Percentiles rank a stretch among this genome's conserved stretches.
Evolutionary conservation across 805 yeast species (phyloP).

Genomic region (Lipomyces yamadae): DNA sequence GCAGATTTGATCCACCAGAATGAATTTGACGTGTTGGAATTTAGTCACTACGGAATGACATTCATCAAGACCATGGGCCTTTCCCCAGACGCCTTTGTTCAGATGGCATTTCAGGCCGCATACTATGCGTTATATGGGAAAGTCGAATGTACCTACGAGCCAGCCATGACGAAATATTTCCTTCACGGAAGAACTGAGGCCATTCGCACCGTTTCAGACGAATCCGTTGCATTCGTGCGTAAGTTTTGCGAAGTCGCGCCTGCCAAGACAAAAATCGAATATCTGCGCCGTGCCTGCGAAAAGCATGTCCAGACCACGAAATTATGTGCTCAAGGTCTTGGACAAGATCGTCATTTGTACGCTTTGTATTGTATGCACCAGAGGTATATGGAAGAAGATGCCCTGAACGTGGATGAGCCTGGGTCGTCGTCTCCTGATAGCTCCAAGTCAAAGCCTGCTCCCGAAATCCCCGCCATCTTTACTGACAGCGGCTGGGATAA

Average conservation of each 20-base stretch:
- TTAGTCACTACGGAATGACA: slow-evolving; percentile 66
- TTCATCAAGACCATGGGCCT: slow-evolving; percentile 81
- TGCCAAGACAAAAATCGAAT: slow-evolving; percentile 61
- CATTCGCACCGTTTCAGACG: slow-evolving; percentile 78
- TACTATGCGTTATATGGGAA: slow-evolving; percentile 90
- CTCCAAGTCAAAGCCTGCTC: background rate
- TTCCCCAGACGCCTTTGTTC: slow-evolving; percentile 93
- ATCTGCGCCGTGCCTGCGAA: slow-evolving; percentile 69
- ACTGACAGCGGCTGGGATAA: slow-evolving; percentile 89
- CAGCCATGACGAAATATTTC: slow-evolving; percentile 90
- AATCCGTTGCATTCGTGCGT: slow-evolving; percentile 80
- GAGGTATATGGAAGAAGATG: slow-evolving; percentile 42
- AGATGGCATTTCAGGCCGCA: slow-evolving; percentile 91
- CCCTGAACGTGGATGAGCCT: slow-evolving; percentile 29
- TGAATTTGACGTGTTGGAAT: slow-evolving; percentile 82
- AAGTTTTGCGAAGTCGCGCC: slow-evolving; percentile 76
- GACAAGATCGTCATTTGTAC: slow-evolving; percentile 90
- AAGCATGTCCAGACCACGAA: slow-evolving; percentile 71
- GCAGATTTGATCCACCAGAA: slow-evolving; percentile 88
- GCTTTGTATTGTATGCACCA: slow-evolving; percentile 90
- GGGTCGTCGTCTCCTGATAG: background rate
- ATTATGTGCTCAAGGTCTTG: slow-evolving; percentile 73
- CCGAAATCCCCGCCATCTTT: slow-evolving; percentile 68
- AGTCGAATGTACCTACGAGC: slow-evolving; percentile 92
- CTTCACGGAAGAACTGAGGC: slow-evolving; percentile 94